Evolutionary conservation across 2,329 filamentous ascomycete genomes (phyloP).

Genomic region (Diplodia sapinea): DNA sequence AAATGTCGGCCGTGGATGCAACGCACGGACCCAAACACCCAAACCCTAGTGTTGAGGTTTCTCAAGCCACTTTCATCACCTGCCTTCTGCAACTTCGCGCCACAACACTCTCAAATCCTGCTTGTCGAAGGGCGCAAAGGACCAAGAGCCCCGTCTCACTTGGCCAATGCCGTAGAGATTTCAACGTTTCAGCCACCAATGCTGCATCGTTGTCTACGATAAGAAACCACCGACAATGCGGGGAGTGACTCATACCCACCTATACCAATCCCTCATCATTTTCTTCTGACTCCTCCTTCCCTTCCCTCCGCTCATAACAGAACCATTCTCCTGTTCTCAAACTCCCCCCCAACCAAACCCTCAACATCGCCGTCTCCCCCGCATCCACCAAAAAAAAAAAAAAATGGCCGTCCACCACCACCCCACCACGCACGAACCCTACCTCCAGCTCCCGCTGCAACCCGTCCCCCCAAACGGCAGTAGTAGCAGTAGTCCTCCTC

Average conservation of each 20-base stretch:
- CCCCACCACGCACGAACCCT: neutral
- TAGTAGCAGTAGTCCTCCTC: no score
- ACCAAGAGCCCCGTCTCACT: neutral
- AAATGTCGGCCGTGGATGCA: neutral
- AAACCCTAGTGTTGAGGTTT: neutral
- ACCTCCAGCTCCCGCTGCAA: neutral
- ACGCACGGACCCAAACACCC: neutral
- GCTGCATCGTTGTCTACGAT: neutral
- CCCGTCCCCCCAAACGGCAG: neutral
- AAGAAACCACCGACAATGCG: neutral
- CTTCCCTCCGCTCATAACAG: no score
- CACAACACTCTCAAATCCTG: neutral
- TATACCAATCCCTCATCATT: neutral
- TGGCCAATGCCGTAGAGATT: neutral
- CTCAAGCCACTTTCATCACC: neutral
- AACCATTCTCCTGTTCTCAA: neutral
- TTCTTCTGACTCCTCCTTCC: neutral
- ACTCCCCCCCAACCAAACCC: no score
- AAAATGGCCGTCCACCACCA: constrained; percentile 2
- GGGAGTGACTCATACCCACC: neutral
- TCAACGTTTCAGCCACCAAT: neutral
- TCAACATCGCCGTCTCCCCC: no score
- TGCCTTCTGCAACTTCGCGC: neutral
- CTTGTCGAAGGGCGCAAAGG: neutral
- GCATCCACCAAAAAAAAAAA: neutral